A percentile compares a stretch with the other conserved stretches of the same genome.
phyloP scores from a whole-genome alignment of 2,329 filamentous ascomycete genomes.

The Passalora sequoiae region DNA sequence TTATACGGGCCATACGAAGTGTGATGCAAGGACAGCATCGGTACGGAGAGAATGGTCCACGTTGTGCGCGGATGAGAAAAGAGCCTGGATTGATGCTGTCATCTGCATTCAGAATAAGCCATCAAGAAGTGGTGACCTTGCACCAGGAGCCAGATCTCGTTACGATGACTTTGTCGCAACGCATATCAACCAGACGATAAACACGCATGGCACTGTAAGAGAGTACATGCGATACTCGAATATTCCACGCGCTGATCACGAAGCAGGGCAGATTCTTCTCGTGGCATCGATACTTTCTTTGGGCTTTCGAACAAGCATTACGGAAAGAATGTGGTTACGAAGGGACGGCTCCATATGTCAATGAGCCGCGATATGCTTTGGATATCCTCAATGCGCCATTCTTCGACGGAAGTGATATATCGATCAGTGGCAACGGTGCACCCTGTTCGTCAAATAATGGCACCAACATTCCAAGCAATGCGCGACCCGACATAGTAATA shows the following conservation, averaged over 20 bases:
- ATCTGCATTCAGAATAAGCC: constrained; percentile 28
- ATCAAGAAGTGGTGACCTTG: constrained; percentile 20
- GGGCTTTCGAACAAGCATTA: constrained; percentile 41
- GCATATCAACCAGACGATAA: constrained; percentile 31
- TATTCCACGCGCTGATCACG: not conserved
- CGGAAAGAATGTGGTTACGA: constrained; percentile 41
- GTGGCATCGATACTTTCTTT: constrained; percentile 43
- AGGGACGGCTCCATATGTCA: constrained; percentile 29
- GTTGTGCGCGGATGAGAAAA: constrained; percentile 24
- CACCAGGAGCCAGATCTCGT: constrained; percentile 27
- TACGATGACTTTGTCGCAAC: constrained; percentile 21
- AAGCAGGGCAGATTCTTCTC: constrained; percentile 28
- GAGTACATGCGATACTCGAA: not conserved
- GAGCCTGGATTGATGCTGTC: constrained; percentile 30
- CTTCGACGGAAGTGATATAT: constrained; percentile 52
- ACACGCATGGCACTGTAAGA: constrained; percentile 7
- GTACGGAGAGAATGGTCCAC: constrained; percentile 42
- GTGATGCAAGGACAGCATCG: constrained; percentile 30
- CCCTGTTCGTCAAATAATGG: constrained; percentile 33
- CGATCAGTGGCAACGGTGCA: constrained; percentile 32
- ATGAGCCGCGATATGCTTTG: constrained; percentile 40
- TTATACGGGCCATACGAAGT: not conserved
- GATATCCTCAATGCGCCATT: constrained; percentile 46
- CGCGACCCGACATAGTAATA: constrained; percentile 27
- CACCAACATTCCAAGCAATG: constrained; percentile 27